A percentile compares a stretch with the other conserved stretches of the same genome.
Evolutionary conservation across 2,329 filamentous ascomycete species (phyloP).

Genomic region (Xenoacremonium recifei): DNA sequence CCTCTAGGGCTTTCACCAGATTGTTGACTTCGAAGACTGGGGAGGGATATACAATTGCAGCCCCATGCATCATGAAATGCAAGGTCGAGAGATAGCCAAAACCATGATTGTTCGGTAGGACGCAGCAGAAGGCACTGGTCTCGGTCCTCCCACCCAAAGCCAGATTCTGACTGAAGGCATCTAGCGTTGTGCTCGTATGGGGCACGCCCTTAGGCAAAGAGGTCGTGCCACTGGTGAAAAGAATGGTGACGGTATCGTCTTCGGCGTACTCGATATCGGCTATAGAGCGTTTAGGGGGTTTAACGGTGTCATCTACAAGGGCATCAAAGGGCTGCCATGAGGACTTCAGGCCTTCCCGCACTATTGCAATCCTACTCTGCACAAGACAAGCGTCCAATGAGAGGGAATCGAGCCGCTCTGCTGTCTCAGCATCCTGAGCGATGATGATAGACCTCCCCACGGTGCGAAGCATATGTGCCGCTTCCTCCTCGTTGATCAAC

Average conservation of each 20-base stretch:
- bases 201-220: background rate
- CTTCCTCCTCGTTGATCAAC: background rate
- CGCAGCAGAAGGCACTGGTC: background rate
- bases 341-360: background rate
- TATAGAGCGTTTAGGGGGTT: no score
- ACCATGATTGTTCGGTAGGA: background rate
- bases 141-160: background rate
- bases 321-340: background rate
- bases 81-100: background rate
- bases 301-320: background rate
- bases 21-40: background rate
- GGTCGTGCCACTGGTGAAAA: background rate
- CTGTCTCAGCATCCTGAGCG: background rate
- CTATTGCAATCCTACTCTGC: background rate
- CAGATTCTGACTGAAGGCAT: background rate
- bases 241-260: background rate
- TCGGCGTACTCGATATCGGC: background rate
- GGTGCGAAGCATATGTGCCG: background rate
- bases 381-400: background rate
- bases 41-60: background rate
- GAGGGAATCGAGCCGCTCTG: background rate
- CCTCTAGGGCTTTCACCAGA: background rate
- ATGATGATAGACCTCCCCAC: background rate
- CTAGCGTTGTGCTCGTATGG: background rate
- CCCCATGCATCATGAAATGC: background rate